Percentiles rank a stretch among this genome's conserved stretches.
Evolutionary conservation across 2,329 filamentous ascomycete genomes (phyloP).

Genomic region (Colletotrichum spaethianum): DNA sequence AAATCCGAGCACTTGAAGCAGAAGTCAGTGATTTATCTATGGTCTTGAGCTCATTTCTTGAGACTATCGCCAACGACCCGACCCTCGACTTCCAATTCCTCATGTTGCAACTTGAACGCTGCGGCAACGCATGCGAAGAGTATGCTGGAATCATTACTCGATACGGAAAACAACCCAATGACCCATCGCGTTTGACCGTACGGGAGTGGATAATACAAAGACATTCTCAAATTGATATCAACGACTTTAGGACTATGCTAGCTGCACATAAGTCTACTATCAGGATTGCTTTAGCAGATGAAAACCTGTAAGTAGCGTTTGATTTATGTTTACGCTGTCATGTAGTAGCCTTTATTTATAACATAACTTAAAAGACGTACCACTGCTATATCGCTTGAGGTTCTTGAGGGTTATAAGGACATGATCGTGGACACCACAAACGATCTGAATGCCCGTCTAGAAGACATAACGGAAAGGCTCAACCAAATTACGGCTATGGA

Average conservation of each 20-base stretch:
- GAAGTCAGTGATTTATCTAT: not conserved
- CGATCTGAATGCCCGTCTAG: constrained; percentile 34
- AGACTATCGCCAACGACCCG: constrained; percentile 2
- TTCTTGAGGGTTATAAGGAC: constrained; percentile 43
- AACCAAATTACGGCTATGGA: constrained; percentile 4
- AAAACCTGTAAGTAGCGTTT: constrained; percentile 46
- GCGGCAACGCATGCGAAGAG: constrained; percentile 29
- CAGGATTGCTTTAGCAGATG: constrained; percentile 46
- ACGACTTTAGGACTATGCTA: constrained; percentile 43
- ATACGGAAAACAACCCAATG: constrained; percentile 15
- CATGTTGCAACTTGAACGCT: not conserved
- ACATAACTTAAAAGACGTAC: constrained; percentile 1
- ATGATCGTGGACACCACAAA: constrained; percentile 36
- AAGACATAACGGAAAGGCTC: constrained; percentile 28
- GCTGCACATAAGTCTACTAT: constrained; percentile 47
- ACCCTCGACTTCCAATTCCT: constrained; percentile 15
- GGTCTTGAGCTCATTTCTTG: constrained; percentile 10
- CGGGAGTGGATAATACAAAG: constrained; percentile 16
- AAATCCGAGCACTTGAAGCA: constrained; percentile 10
- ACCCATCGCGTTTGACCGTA: constrained; percentile 6
- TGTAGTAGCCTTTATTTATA: no score
- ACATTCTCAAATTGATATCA: constrained; percentile 40
- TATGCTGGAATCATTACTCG: constrained; percentile 31
- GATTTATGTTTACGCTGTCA: no score
- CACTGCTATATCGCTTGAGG: constrained; percentile 33